These are phyloP conservation scores for Citrus australasica DNA, from an alignment of 345 rosid genomes.

Conservation along the genomic window DNA sequence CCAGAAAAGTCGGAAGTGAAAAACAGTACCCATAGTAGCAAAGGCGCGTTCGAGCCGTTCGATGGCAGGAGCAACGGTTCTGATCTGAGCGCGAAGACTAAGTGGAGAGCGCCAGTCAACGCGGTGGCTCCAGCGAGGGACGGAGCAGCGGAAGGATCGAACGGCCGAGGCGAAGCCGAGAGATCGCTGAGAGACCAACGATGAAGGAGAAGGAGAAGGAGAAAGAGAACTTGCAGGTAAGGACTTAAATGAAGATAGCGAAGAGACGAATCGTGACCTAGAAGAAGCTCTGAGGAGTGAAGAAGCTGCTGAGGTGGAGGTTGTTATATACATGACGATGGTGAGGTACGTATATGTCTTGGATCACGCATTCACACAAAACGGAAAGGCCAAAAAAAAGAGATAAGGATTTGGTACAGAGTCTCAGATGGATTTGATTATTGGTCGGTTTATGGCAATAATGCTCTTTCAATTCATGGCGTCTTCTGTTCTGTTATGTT, in stretches of 20 bases:
- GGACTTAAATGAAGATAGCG: constrained; percentile 17
- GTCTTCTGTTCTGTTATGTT: background rate
- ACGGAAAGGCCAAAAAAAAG: no score
- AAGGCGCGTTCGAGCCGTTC: constrained; percentile 64
- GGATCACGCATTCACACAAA: constrained; percentile 20
- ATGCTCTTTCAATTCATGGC: background rate
- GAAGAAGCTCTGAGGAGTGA: constrained; percentile 69
- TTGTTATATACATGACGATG: constrained; percentile 64
- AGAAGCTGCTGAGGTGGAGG: constrained; percentile 51
- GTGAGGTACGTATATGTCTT: background rate
- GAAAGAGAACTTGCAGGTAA: constrained; percentile 12
- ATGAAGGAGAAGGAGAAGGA: constrained; percentile 13
- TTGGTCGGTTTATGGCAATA: background rate
- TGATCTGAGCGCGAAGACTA: constrained; percentile 64
- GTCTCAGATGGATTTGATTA: background rate
- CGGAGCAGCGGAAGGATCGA: constrained; percentile 42
- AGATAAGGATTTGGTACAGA: constrained; percentile 9
- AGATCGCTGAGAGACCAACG: constrained; percentile 38
- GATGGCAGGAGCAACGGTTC: constrained; percentile 54
- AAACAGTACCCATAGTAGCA: constrained; percentile 70
- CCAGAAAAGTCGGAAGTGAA: constrained; percentile 12
- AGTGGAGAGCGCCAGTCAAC: constrained; percentile 58
- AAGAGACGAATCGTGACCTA: constrained; percentile 39
- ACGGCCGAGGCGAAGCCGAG: constrained; percentile 44
- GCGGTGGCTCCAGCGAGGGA: constrained; percentile 77